phyloP scores from a whole-genome alignment of 2,329 filamentous ascomycete genomes.

The Nectriaceae sp. region DNA sequence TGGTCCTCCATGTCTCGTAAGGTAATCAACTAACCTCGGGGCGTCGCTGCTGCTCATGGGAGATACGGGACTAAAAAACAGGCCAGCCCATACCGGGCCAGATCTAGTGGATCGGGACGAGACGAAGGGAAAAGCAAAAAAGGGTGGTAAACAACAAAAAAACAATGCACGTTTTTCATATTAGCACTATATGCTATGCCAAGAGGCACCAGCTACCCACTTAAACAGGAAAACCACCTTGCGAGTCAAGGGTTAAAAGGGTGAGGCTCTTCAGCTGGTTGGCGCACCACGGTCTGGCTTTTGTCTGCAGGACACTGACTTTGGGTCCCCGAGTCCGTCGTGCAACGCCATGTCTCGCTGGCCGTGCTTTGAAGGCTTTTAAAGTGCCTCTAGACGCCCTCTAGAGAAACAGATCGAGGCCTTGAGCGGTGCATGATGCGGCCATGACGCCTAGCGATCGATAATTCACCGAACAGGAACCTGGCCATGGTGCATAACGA shows the following conservation, averaged over 20 bases:
- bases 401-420: too few relatives aligned
- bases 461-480: too few relatives aligned
- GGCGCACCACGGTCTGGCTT: slow-evolving; percentile 16
- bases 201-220: too few relatives aligned
- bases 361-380: background rate
- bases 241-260: slow-evolving; percentile 10
- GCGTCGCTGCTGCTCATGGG: background rate
- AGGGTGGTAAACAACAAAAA: too few relatives aligned
- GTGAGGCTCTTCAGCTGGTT: slow-evolving; percentile 13
- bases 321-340: slow-evolving; percentile 17
- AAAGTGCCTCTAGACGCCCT: too few relatives aligned
- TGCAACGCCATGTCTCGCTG: slow-evolving; percentile 27
- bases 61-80: slow-evolving; percentile 5
- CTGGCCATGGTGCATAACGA: too few relatives aligned
- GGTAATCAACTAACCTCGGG: background rate
- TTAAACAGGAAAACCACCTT: too few relatives aligned
- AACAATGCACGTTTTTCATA: too few relatives aligned
- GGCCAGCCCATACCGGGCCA: slow-evolving; percentile 18
- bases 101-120: slow-evolving; percentile 22
- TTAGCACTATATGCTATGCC: too few relatives aligned
- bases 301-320: slow-evolving; percentile 6
- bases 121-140: slow-evolving; percentile 13
- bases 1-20: background rate
- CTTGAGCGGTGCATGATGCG: too few relatives aligned
- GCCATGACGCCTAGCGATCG: too few relatives aligned